Conservation (phyloP, 306 rosid genomes). For the Oemleria cerasiformis region DNA sequence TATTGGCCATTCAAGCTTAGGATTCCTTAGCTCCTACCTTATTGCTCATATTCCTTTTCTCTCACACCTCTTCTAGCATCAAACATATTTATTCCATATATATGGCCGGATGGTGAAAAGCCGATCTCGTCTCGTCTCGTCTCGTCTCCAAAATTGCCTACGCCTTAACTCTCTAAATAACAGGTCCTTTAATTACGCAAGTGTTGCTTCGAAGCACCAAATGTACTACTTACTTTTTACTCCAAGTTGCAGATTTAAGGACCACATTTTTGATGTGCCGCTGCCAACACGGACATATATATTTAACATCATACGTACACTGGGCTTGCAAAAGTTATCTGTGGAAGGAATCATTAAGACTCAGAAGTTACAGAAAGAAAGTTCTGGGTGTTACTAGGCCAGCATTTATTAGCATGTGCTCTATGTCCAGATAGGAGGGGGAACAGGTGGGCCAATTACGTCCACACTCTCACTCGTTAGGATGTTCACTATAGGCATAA, state of each 20-base stretch:
- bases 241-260: constrained; percentile 5
- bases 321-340: neutral
- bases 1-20: constrained; percentile 34
- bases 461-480: no score
- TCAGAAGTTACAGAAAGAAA: neutral
- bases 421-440: neutral
- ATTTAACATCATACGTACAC: neutral
- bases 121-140: no score
- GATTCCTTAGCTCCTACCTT: constrained; percentile 47
- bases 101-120: no score
- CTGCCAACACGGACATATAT: neutral
- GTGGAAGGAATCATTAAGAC: neutral
- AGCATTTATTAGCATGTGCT: neutral
- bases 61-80: constrained; percentile 23
- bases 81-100: constrained; percentile 3
- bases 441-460: neutral
- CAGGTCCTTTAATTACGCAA: no score
- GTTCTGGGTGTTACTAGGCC: neutral
- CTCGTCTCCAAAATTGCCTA: no score
- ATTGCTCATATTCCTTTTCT: constrained; percentile 18
- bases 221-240: neutral
- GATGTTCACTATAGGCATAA: no score
- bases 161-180: no score
- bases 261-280: neutral
- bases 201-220: neutral